phyloP scores from a whole-genome alignment of 495 filamentous ascomycete species.

The Tricharina praecox region DNA sequence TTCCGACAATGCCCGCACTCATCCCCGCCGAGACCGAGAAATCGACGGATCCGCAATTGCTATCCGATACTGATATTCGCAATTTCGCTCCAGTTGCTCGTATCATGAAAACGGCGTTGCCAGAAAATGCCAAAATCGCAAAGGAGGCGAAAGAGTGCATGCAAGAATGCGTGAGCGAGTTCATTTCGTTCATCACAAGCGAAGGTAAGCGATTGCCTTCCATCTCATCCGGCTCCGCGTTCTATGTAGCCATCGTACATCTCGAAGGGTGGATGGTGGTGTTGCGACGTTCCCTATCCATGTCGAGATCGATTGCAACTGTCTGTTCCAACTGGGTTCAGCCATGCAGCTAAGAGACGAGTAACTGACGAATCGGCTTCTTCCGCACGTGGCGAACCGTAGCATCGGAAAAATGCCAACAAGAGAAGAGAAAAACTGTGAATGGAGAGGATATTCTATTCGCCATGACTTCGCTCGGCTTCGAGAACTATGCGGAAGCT shows the following conservation, averaged over 20 bases:
- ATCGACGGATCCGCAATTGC: constrained; percentile 23
- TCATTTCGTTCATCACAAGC: constrained; percentile 99
- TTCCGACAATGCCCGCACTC: neutral
- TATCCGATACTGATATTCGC: constrained; percentile 70
- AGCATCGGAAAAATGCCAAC: constrained; percentile 98
- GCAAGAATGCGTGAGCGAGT: constrained; percentile 99
- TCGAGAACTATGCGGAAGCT: constrained; percentile 96
- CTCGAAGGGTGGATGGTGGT: neutral
- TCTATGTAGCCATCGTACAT: no score
- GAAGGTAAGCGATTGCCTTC: constrained; percentile 48
- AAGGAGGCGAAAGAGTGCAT: constrained; percentile 99
- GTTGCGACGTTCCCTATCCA: neutral
- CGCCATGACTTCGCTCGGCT: constrained; percentile 96
- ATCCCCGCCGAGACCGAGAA: neutral
- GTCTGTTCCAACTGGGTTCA: neutral
- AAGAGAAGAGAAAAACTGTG: constrained; percentile 97
- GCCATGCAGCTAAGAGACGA: neutral
- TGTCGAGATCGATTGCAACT: neutral
- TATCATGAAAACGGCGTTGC: constrained; percentile 94
- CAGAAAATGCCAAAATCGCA: constrained; percentile 97
- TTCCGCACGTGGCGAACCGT: constrained; percentile 14
- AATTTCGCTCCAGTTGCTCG: constrained; percentile 88
- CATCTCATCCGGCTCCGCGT: neutral
- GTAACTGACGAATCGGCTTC: constrained; percentile 18
- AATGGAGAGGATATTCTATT: constrained; percentile 98